These are phyloP conservation scores for Termitomyces sp. DNA, from an alignment of 768 basidiomycete species.

Conservation along the genomic window DNA sequence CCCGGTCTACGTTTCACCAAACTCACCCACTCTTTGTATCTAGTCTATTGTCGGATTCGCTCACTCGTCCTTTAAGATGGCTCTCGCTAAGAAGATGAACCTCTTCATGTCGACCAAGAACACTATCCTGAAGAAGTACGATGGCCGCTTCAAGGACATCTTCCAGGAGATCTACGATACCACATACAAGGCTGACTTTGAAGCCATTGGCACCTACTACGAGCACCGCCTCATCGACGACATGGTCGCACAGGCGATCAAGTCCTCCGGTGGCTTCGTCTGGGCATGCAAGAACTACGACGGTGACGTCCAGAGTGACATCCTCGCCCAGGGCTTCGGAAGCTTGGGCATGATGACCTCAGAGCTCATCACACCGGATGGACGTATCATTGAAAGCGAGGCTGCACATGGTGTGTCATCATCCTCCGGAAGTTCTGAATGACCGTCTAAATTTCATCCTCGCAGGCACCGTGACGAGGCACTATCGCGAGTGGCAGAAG, in stretches of 20 bases:
- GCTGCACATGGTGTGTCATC: conserved; percentile 76
- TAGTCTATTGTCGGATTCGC: conserved; percentile 94
- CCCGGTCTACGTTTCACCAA: background rate
- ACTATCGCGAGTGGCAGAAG: conserved; percentile 97
- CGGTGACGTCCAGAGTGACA: conserved; percentile 86
- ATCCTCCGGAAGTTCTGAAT: background rate
- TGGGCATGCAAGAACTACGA: conserved; percentile 79
- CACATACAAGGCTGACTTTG: conserved; percentile 68
- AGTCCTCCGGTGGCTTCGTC: conserved; percentile 90
- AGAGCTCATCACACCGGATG: conserved; percentile 93
- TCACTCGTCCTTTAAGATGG: conserved; percentile 98
- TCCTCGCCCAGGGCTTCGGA: conserved; percentile 97
- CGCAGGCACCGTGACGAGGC: conserved; percentile 83
- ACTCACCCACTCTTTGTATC: background rate
- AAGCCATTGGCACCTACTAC: conserved; percentile 73
- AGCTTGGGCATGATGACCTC: conserved; percentile 97
- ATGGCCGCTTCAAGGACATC: conserved; percentile 98
- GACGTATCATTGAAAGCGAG: conserved; percentile 88
- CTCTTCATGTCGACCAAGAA: conserved; percentile 99
- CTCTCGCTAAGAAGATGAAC: conserved; percentile 69
- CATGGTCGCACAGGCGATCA: conserved; percentile 98
- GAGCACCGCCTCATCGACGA: conserved; percentile 97
- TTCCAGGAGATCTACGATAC: conserved; percentile 94
- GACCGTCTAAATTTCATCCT: background rate
- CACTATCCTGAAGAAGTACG: conserved; percentile 95